Percentiles rank a stretch among this genome's conserved stretches.
phyloP scores from a whole-genome alignment of 306 rosid species.

The Nissolia schottii region DNA sequence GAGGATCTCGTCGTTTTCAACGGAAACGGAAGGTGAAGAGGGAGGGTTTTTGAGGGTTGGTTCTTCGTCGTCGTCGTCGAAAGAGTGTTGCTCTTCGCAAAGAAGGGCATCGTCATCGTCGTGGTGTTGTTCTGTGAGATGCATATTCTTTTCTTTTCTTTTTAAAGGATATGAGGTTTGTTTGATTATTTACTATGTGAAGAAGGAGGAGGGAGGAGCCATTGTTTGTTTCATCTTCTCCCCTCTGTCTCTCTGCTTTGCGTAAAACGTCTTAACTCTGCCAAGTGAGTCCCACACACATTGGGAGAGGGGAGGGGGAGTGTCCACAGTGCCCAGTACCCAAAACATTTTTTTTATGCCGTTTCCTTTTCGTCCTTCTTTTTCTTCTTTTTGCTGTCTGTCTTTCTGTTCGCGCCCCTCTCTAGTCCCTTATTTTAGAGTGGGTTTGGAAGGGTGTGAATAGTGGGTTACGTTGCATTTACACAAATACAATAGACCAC shows the following conservation, averaged over 20 bases:
- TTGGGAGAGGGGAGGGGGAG: too few species aligned
- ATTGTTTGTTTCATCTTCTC: constrained; percentile 28
- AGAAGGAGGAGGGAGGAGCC: constrained; percentile 13
- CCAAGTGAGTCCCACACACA: neutral
- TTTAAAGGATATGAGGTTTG: constrained; percentile 30
- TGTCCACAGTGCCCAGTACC: too few species aligned
- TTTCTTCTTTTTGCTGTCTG: too few species aligned
- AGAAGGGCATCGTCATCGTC: constrained; percentile 57
- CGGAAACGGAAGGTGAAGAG: constrained; percentile 26
- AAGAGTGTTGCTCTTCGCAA: constrained; percentile 48
- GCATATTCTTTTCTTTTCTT: constrained; percentile 28
- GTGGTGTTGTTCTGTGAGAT: constrained; percentile 40
- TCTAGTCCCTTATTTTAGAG: too few species aligned
- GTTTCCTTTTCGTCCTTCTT: too few species aligned
- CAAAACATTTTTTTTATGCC: too few species aligned
- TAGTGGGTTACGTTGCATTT: too few species aligned
- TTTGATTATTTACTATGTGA: neutral
- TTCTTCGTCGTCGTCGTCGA: constrained; percentile 33
- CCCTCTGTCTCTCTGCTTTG: too few species aligned
- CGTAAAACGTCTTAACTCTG: too few species aligned
- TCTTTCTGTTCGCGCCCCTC: too few species aligned
- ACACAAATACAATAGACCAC: too few species aligned
- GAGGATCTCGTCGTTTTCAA: constrained; percentile 42
- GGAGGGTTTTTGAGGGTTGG: constrained; percentile 11
- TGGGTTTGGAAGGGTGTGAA: too few species aligned